Percentiles rank a stretch among this genome's conserved stretches.
Evolutionary conservation across 1,139 yeast genomes (phyloP).

Genomic region (Taiozyma sp.): DNA sequence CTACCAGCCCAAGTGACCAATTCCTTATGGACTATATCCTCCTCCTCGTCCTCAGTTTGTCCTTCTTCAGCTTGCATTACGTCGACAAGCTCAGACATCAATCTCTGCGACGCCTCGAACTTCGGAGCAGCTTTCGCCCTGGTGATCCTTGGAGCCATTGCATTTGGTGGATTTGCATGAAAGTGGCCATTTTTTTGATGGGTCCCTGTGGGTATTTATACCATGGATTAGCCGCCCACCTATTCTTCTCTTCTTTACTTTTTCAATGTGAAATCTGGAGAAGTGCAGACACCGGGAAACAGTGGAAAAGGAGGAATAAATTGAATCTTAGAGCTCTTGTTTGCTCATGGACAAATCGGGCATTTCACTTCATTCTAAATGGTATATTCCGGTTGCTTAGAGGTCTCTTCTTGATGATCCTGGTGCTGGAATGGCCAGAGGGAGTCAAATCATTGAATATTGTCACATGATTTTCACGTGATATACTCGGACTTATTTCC

Average conservation of each 20-base stretch:
- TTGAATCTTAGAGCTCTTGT: not conserved
- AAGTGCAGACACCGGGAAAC: not conserved
- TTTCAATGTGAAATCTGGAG: not conserved
- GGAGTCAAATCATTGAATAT: not conserved
- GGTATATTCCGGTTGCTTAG: not conserved
- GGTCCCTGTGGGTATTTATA: not conserved
- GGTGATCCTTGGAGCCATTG: not conserved
- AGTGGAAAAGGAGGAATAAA: too few species aligned
- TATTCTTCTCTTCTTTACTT: not conserved
- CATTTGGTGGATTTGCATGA: not conserved
- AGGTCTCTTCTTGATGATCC: not conserved
- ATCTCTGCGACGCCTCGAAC: not conserved
- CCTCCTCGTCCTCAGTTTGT: not conserved
- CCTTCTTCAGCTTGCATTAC: not conserved
- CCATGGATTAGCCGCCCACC: not conserved
- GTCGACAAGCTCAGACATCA: not conserved
- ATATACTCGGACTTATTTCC: not conserved
- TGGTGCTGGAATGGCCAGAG: not conserved
- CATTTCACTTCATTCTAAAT: not conserved
- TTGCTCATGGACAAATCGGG: not conserved
- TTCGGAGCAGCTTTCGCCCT: not conserved
- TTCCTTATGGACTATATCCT: constrained; percentile 27
- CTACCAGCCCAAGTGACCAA: constrained; percentile 40
- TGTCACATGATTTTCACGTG: not conserved
- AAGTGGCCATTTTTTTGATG: not conserved